Percentiles rank a stretch among this genome's conserved stretches.
Conservation (phyloP, 108 stramenopile species). For the Epipyxis sp. region DNA sequence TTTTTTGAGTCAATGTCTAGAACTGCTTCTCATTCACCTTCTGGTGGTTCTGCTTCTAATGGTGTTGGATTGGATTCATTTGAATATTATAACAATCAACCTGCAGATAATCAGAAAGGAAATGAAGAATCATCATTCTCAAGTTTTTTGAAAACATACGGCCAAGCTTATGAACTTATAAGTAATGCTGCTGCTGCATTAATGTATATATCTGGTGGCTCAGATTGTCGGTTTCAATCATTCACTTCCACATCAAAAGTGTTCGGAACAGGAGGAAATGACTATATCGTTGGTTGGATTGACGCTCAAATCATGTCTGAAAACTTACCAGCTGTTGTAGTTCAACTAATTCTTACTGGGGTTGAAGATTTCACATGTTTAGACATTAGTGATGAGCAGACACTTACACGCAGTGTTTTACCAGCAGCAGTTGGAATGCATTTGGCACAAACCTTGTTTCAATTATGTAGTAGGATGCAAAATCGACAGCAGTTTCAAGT, state of each 20-base stretch:
- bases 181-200: background rate
- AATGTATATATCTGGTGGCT: background rate
- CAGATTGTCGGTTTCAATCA: background rate
- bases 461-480: background rate
- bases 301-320: slow-evolving; percentile 26
- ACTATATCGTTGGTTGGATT: slow-evolving; percentile 25
- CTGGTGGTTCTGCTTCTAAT: too few relatives aligned
- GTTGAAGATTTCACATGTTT: background rate
- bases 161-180: slow-evolving; percentile 5
- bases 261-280: background rate
- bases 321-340: background rate
- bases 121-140: too few relatives aligned
- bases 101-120: background rate
- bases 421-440: background rate
- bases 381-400: background rate
- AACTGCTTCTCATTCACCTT: background rate
- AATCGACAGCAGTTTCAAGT: background rate
- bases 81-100: background rate
- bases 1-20: background rate
- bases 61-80: too few relatives aligned
- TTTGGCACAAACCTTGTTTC: background rate
- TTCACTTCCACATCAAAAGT: background rate
- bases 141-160: background rate
- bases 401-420: background rate
- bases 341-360: background rate